These are phyloP conservation scores for Hydnum rufescens DNA, from an alignment of 768 basidiomycete species.

Conservation along the genomic window DNA sequence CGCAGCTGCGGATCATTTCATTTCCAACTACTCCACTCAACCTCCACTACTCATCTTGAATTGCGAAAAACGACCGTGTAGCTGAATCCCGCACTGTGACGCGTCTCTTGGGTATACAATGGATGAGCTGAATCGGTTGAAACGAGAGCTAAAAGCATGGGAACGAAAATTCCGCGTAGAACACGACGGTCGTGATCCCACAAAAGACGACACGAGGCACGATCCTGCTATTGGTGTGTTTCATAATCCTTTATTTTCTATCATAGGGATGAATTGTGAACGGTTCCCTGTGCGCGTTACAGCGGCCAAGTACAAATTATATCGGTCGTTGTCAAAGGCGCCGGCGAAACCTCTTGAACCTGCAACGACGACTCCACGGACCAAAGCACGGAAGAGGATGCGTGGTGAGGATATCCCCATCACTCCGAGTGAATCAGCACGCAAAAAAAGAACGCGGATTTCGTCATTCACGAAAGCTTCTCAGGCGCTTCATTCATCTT, in stretches of 20 bases:
- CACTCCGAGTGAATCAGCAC: slow-evolving; percentile 7
- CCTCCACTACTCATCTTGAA: no score
- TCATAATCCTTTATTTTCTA: background rate
- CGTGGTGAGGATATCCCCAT: slow-evolving; percentile 9
- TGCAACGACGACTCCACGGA: slow-evolving; percentile 8
- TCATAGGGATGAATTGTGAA: background rate
- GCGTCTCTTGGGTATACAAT: background rate
- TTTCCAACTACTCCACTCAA: no score
- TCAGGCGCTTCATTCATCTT: background rate
- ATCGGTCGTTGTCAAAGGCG: background rate
- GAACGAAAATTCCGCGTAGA: slow-evolving; percentile 6
- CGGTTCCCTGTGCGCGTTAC: background rate
- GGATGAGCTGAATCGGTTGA: slow-evolving; percentile 1
- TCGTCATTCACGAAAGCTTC: background rate
- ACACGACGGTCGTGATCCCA: slow-evolving; percentile 8
- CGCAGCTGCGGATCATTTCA: no score
- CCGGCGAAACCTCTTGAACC: background rate
- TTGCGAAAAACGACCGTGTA: no score
- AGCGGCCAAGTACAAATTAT: slow-evolving; percentile 10
- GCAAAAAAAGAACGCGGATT: background rate
- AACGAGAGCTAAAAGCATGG: slow-evolving; percentile 11
- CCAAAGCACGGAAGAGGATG: slow-evolving; percentile 9
- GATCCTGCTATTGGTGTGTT: slow-evolving; percentile 8
- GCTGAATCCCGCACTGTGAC: background rate
- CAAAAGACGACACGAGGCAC: slow-evolving; percentile 9